A percentile compares a stretch with the other conserved stretches of the same genome.
phyloP scores from a whole-genome alignment of 139 green algal species.

The Parachlorella kessleri region DNA sequence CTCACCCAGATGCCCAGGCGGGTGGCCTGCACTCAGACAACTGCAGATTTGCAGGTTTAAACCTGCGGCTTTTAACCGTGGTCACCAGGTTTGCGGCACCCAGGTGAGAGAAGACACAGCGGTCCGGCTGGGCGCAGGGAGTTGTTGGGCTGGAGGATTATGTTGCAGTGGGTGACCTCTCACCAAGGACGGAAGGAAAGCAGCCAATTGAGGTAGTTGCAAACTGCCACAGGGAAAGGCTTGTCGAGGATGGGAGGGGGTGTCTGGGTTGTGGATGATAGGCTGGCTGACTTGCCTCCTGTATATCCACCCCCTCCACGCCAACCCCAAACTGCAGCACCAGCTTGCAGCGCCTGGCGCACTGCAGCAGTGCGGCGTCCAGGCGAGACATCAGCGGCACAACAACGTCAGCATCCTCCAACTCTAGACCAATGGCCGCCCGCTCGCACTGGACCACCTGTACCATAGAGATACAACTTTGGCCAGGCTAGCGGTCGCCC shows the following conservation, averaged over 20 bases:
- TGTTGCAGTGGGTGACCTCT: too few relatives aligned
- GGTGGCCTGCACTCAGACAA: slow-evolving; percentile 62
- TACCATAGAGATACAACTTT: too few relatives aligned
- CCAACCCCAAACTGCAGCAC: slow-evolving; percentile 76
- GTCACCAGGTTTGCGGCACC: too few relatives aligned
- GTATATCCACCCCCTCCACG: slow-evolving; percentile 65
- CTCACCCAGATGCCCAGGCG: slow-evolving; percentile 56
- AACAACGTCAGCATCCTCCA: slow-evolving; percentile 48
- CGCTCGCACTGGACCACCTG: slow-evolving; percentile 41
- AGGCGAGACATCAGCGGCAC: slow-evolving; percentile 62
- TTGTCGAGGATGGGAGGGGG: too few relatives aligned
- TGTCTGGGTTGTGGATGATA: too few relatives aligned
- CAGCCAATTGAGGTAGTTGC: not conserved
- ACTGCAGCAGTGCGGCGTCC: slow-evolving; percentile 34
- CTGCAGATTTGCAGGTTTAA: too few relatives aligned
- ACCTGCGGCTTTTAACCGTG: too few relatives aligned
- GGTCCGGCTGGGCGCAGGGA: too few relatives aligned
- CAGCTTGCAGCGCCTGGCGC: slow-evolving; percentile 44
- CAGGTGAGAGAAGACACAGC: too few relatives aligned
- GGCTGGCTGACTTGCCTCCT: too few relatives aligned
- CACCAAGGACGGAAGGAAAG: not conserved
- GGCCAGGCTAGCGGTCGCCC: too few relatives aligned
- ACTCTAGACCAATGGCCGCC: slow-evolving; percentile 27
- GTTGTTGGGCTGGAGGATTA: not conserved
- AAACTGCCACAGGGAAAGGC: too few relatives aligned